Base-by-base conservation (phyloP, 2,329 filamentous ascomycete genomes). In the Pseudopyrenochaeta lycopersici region DNA sequence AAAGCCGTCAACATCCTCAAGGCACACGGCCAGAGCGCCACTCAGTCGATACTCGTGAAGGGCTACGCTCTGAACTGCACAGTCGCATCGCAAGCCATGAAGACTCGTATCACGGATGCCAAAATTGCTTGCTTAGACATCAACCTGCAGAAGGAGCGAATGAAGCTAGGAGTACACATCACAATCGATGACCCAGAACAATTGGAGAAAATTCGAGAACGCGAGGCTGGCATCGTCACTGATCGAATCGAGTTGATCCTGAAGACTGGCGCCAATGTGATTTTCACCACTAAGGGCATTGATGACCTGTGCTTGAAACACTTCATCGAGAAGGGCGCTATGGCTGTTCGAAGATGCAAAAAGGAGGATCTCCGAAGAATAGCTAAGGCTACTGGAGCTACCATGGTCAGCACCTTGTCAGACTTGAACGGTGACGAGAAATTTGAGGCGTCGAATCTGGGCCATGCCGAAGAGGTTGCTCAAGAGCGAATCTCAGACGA, bases 1-100 rank as follows among this genome's bases (percentile, higher is more conserved):
- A 99, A 99, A 84, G 95, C 95, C 17, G 95, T 99, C 76, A 99
- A 99, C 77, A 92, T 99, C 58, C 88, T 99, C 64, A 99, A 99
- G 82, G 95, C 95, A 32, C 95, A 99, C 76, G 95, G 95, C 73
- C 97, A 98, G 85, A 92, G 91, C 70, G 86, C 88, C 17, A 85
- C 87, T 35, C 95, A 99, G 80, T 97, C 93, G 10, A 78, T 96
- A 20, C 82, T 99, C 42, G 89, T 99, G 73, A 96, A 96, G 82
- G 95, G 95, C 50, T 99, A 99, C 76, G 95, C 95, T 52, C 82
- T 99, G 71, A 99, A 99, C 85, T 99, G 95, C 84, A 99, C 95
- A 32, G 93, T 99, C 54, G 95, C 95, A 49, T 97, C 93, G 51
- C 95, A 99, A 79, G 95, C 95, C 40, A 99, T 99, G 95, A 92